Evolutionary conservation across 1,139 yeast genomes (phyloP).

Genomic region (Debaryomyces singareniensis): DNA sequence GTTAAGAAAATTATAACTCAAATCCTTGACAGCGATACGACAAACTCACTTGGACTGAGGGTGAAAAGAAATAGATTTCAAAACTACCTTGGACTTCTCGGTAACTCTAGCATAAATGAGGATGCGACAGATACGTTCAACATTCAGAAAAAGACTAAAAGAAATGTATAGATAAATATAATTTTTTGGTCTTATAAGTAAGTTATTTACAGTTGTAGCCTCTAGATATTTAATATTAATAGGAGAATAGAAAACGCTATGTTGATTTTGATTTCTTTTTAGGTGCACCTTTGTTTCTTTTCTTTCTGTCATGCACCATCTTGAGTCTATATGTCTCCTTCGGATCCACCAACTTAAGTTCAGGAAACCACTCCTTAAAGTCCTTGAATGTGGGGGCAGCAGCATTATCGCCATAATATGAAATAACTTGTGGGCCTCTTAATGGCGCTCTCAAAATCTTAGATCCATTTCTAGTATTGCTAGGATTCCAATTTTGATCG

Average conservation of each 20-base stretch:
- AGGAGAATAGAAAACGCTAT: constrained; percentile 1
- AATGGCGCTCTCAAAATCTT: constrained; percentile 68
- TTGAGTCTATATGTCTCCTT: constrained; percentile 64
- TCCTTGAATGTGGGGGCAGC: constrained; percentile 56
- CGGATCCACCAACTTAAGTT: constrained; percentile 60
- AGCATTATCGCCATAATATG: constrained; percentile 73
- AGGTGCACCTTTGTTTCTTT: constrained; percentile 93
- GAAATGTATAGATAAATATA: not conserved
- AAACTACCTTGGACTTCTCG: no score
- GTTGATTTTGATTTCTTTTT: constrained; percentile 48
- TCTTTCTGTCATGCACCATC: constrained; percentile 63
- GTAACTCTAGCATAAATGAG: constrained; percentile 7
- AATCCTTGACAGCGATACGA: not conserved
- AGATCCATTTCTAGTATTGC: constrained; percentile 64
- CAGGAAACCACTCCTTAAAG: constrained; percentile 51
- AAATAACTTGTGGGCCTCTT: constrained; percentile 65
- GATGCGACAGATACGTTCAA: constrained; percentile 29
- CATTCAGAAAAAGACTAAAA: constrained; percentile 12
- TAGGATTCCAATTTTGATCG: constrained; percentile 52
- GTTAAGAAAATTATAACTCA: not conserved
- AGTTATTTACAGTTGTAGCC: not conserved
- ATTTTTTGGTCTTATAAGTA: not conserved
- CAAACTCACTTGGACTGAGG: not conserved
- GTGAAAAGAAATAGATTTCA: no score
- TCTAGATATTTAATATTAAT: no score